A percentile compares a stretch with the other conserved stretches of the same genome.
Conservation (phyloP, 148 eudicot genomes). For the Chenopodium album region DNA sequence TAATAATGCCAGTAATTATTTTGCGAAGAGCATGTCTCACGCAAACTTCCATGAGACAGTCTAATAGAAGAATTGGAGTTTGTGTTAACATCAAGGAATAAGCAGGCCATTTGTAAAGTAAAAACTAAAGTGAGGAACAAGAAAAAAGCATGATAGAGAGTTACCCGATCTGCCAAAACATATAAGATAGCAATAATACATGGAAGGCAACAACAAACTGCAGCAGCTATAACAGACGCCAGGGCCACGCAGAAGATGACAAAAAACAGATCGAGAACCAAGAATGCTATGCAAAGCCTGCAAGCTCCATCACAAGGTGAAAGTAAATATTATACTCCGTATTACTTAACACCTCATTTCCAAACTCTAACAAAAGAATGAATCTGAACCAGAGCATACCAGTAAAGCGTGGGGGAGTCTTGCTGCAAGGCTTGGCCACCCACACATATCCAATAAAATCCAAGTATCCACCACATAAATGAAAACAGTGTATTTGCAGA, state of each 20-base stretch:
- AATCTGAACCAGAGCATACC: conserved; percentile 37
- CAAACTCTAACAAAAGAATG: not conserved
- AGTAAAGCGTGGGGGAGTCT: conserved; percentile 61
- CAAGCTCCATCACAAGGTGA: conserved; percentile 22
- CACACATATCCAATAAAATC: conserved; percentile 67
- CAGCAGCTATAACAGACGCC: conserved; percentile 71
- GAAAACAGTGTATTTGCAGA: conserved; percentile 80
- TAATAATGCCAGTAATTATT: not conserved
- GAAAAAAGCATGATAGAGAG: conserved; percentile 9
- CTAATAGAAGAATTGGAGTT: not conserved
- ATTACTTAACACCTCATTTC: conserved; percentile 4
- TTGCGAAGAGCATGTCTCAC: not conserved
- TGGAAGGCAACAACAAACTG: conserved; percentile 76
- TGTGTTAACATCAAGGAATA: not conserved
- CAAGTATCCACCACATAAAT: conserved; percentile 74
- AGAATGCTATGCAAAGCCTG: conserved; percentile 64
- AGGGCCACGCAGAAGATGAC: conserved; percentile 68
- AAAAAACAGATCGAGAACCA: conserved; percentile 72
- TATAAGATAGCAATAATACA: conserved; percentile 67
- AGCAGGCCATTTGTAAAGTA: not conserved
- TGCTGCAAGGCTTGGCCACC: conserved; percentile 56
- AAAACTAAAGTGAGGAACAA: not conserved
- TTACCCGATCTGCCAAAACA: conserved; percentile 67
- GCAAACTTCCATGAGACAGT: not conserved
- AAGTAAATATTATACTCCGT: not conserved